Conservation (phyloP, 352 stramenopile genomes). For the Phytophthora foliorum region DNA sequence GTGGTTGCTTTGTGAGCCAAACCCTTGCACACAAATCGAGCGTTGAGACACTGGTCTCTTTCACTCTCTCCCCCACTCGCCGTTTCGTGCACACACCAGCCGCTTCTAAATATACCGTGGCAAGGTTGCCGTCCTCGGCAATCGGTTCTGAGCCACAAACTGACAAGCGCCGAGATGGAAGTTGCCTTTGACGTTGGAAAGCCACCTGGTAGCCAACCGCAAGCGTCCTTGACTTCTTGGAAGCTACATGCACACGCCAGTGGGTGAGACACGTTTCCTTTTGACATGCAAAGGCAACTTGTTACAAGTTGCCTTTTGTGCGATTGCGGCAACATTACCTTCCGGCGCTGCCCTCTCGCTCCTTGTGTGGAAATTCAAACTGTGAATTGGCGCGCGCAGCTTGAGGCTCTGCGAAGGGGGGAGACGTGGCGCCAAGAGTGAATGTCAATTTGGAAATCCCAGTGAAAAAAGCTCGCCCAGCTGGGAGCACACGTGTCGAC, state of each 20-base stretch:
- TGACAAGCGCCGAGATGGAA: neutral
- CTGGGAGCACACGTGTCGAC: slow-evolving; percentile 23
- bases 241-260: slow-evolving; percentile 22
- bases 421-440: slow-evolving; percentile 29
- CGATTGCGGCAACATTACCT: slow-evolving; percentile 6
- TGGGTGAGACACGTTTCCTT: slow-evolving; percentile 24
- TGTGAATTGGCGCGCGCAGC: slow-evolving; percentile 15
- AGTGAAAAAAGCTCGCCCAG: slow-evolving; percentile 37
- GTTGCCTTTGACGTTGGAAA: slow-evolving; percentile 8
- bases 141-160: slow-evolving; percentile 30
- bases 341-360: slow-evolving; percentile 13
- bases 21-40: slow-evolving; percentile 5
- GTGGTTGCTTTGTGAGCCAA: slow-evolving; percentile 22
- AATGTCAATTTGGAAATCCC: slow-evolving; percentile 36
- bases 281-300: slow-evolving; percentile 18
- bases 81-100: slow-evolving; percentile 35
- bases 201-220: slow-evolving; percentile 1
- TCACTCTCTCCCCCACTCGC: slow-evolving; percentile 27
- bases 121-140: slow-evolving; percentile 23
- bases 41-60: slow-evolving; percentile 33
- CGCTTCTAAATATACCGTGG: slow-evolving; percentile 37
- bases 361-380: slow-evolving; percentile 13
- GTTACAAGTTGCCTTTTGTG: slow-evolving; percentile 15
- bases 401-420: slow-evolving; percentile 18
- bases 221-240: slow-evolving; percentile 24